A percentile compares a stretch with the other conserved stretches of the same genome.
Evolutionary conservation across 805 yeast genomes (phyloP).

Genomic region (Barnettozyma botsteinii): DNA sequence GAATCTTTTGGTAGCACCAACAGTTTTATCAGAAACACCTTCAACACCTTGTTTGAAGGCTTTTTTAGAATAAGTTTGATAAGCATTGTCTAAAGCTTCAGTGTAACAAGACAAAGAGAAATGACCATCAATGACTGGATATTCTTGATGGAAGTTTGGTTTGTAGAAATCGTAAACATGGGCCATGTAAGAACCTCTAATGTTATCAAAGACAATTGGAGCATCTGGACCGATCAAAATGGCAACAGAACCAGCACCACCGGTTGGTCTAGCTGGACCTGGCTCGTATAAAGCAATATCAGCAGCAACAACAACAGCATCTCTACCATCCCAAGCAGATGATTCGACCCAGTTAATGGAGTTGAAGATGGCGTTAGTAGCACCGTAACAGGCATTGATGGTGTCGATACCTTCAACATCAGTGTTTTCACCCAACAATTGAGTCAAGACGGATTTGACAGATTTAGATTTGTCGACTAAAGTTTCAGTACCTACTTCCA

Average conservation of each 20-base stretch:
- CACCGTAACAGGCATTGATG: slow-evolving; percentile 97
- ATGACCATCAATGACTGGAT: slow-evolving; percentile 97
- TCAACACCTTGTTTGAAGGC: slow-evolving; percentile 48
- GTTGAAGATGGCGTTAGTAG: slow-evolving; percentile 91
- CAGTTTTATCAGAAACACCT: slow-evolving; percentile 43
- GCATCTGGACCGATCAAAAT: slow-evolving; percentile 95
- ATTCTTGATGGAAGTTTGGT: slow-evolving; percentile 94
- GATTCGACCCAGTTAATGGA: slow-evolving; percentile 95
- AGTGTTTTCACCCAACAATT: slow-evolving; percentile 78
- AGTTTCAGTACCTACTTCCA: slow-evolving; percentile 98
- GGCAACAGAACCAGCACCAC: slow-evolving; percentile 98
- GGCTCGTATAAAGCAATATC: slow-evolving; percentile 96
- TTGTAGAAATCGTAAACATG: slow-evolving; percentile 98
- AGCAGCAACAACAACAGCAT: slow-evolving; percentile 94
- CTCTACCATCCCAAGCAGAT: slow-evolving; percentile 95
- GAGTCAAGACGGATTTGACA: slow-evolving; percentile 93
- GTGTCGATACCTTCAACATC: slow-evolving; percentile 97
- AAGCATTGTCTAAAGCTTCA: slow-evolving; percentile 85
- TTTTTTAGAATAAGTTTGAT: slow-evolving; percentile 75
- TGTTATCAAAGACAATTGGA: slow-evolving; percentile 85
- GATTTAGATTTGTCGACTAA: slow-evolving; percentile 94
- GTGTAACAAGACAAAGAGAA: slow-evolving; percentile 91
- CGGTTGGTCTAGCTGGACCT: slow-evolving; percentile 99
- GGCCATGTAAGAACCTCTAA: slow-evolving; percentile 91
- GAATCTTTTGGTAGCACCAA: slow-evolving; percentile 67